Evolutionary conservation across 164 flowering plant genomes (phyloP).

Genomic region (Cinnamomum micranthum): DNA sequence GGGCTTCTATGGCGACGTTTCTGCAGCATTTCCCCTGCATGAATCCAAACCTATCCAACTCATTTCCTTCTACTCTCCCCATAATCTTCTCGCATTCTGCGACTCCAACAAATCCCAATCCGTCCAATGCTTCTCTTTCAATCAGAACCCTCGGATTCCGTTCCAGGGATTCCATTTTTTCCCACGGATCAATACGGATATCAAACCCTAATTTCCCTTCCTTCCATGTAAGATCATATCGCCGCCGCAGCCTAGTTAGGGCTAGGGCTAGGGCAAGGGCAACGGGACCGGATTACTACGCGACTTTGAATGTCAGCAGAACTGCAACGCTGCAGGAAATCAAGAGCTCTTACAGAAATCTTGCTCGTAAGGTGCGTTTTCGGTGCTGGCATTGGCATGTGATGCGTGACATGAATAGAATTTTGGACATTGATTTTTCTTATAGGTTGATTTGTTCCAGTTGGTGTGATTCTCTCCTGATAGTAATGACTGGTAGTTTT

Average conservation of each 20-base stretch:
- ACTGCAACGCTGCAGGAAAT: constrained; percentile 77
- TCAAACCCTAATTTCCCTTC: neutral
- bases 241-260: constrained; percentile 13
- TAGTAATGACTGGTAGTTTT: too few relatives aligned
- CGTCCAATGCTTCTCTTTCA: neutral
- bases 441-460: neutral
- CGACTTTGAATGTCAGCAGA: constrained; percentile 52
- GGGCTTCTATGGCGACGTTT: neutral
- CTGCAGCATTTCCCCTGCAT: neutral
- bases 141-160: neutral
- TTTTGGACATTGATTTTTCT: neutral
- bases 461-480: neutral
- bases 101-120: neutral
- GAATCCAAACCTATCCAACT: neutral
- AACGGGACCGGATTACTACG: constrained; percentile 46
- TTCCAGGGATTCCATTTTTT: constrained; percentile 1
- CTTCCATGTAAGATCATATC: neutral
- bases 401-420: neutral
- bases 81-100: neutral
- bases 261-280: constrained; percentile 16
- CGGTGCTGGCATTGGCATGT: neutral
- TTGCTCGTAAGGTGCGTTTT: constrained; percentile 75
- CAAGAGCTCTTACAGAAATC: constrained; percentile 72
- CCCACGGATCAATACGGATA: neutral
- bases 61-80: neutral